Percentiles rank a stretch among this genome's conserved stretches.
These are phyloP conservation scores for Staphylotrichum longicolle DNA, from an alignment of 495 filamentous ascomycete genomes.

Conservation along the genomic window DNA sequence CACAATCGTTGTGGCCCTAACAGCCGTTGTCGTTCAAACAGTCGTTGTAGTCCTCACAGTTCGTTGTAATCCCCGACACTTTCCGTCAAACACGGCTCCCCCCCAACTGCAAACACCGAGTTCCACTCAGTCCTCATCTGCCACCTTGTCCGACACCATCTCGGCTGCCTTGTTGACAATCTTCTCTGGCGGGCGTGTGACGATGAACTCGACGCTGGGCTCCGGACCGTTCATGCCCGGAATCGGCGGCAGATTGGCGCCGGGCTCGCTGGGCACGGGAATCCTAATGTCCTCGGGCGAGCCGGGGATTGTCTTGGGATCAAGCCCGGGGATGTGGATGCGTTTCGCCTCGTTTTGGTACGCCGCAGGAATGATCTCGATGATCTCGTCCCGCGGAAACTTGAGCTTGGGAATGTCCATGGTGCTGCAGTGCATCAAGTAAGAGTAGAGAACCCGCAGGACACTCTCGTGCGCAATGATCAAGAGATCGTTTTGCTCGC, in stretches of 20 bases:
- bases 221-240: slow-evolving; percentile 37
- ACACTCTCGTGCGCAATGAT: slow-evolving; percentile 99
- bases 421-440: slow-evolving; percentile 98
- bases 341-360: slow-evolving; percentile 95
- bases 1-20: too few species aligned
- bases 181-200: slow-evolving; percentile 42
- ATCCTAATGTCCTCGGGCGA: slow-evolving; percentile 84
- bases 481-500: slow-evolving; percentile 92
- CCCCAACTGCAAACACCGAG: not conserved
- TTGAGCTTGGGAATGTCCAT: slow-evolving; percentile 89
- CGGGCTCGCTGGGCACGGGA: slow-evolving; percentile 57
- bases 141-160: slow-evolving; percentile 46
- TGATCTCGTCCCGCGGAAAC: slow-evolving; percentile 95
- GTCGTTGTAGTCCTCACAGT: too few species aligned
- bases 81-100: not conserved
- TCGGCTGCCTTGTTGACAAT: slow-evolving; percentile 47
- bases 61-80: too few species aligned
- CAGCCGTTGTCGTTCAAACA: too few species aligned
- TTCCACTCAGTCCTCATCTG: slow-evolving; percentile 43
- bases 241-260: slow-evolving; percentile 32
- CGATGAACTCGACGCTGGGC: slow-evolving; percentile 23
- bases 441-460: slow-evolving; percentile 91
- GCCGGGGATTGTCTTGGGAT: slow-evolving; percentile 52
- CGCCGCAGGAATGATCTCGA: slow-evolving; percentile 96
- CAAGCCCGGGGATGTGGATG: slow-evolving; percentile 59